Percentiles rank a stretch among this genome's conserved stretches.
These are phyloP conservation scores for Metroxylon sagu DNA, from an alignment of 176 grass and related monocot species.

Conservation along the genomic window DNA sequence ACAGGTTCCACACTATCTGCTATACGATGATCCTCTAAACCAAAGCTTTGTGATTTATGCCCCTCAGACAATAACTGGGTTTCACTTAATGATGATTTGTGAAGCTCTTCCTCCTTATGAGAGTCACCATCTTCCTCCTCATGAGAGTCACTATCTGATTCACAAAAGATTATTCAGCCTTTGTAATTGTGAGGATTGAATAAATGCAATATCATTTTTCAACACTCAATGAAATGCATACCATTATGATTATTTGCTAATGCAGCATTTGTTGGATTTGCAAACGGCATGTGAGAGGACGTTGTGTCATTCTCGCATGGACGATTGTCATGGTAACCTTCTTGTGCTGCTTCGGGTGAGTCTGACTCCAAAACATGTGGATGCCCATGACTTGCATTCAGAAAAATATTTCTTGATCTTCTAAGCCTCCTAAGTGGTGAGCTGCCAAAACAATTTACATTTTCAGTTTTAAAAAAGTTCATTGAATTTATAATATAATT, in stretches of 20 bases:
- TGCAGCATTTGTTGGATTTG: constrained; percentile 1
- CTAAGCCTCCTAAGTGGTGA: constrained; percentile 57
- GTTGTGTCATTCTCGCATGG: constrained; percentile 51
- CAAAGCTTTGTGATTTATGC: constrained; percentile 12
- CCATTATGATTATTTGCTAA: not conserved
- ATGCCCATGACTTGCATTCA: constrained; percentile 50
- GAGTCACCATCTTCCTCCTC: not conserved
- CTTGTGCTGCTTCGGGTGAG: constrained; percentile 56
- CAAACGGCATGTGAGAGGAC: constrained; percentile 23
- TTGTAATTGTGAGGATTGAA: not conserved
- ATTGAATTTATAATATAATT: not conserved
- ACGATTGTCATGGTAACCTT: constrained; percentile 40
- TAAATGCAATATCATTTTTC: not conserved
- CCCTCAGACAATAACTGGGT: not conserved
- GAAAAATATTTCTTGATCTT: constrained; percentile 30
- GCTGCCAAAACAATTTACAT: constrained; percentile 33
- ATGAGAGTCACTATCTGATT: not conserved
- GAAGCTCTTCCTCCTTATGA: constrained; percentile 3
- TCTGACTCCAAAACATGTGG: constrained; percentile 57
- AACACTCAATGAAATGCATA: not conserved
- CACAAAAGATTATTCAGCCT: not conserved
- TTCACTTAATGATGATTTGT: constrained; percentile 5
- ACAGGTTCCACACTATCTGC: constrained; percentile 1
- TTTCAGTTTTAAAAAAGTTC: constrained; percentile 7
- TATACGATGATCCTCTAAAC: constrained; percentile 1